A percentile compares a stretch with the other conserved stretches of the same genome.
These are phyloP conservation scores for Mycena filopes DNA, from an alignment of 768 basidiomycete species.

Conservation along the genomic window DNA sequence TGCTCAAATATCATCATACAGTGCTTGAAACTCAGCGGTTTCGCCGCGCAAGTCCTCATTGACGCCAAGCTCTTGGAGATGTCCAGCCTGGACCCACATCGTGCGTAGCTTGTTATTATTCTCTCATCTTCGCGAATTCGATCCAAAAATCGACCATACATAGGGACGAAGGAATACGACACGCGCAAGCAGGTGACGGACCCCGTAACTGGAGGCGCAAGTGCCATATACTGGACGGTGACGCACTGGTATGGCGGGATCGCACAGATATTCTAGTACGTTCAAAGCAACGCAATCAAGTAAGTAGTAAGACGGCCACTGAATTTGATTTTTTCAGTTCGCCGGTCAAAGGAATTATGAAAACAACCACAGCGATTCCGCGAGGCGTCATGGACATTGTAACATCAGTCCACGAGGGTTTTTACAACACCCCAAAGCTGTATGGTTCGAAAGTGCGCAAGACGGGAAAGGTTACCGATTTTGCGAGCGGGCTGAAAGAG, in stretches of 20 bases:
- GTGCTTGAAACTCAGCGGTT: slow-evolving; percentile 63
- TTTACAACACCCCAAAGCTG: slow-evolving; percentile 52
- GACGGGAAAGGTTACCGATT: slow-evolving; percentile 53
- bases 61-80: slow-evolving; percentile 57
- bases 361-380: slow-evolving; percentile 59
- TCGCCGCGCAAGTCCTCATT: slow-evolving; percentile 61
- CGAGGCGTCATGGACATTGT: slow-evolving; percentile 56
- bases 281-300: neutral
- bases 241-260: slow-evolving; percentile 59
- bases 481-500: slow-evolving; percentile 56
- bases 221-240: slow-evolving; percentile 61
- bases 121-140: too few relatives aligned
- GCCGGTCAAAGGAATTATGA: slow-evolving; percentile 55
- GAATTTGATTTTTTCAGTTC: slow-evolving; percentile 40
- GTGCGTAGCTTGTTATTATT: slow-evolving; percentile 38
- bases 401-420: slow-evolving; percentile 54
- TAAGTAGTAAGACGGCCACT: neutral
- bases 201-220: slow-evolving; percentile 55
- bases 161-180: slow-evolving; percentile 58
- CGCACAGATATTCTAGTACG: slow-evolving; percentile 59
- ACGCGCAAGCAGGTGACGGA: slow-evolving; percentile 50
- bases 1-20: slow-evolving; percentile 32
- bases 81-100: slow-evolving; percentile 58
- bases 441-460: slow-evolving; percentile 56
- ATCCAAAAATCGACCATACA: neutral